Evolutionary conservation across 257 asterid genomes (phyloP), one percentile per base, ranked within the genome.

Genomic region (Fraxinus quadrangulata): DNA sequence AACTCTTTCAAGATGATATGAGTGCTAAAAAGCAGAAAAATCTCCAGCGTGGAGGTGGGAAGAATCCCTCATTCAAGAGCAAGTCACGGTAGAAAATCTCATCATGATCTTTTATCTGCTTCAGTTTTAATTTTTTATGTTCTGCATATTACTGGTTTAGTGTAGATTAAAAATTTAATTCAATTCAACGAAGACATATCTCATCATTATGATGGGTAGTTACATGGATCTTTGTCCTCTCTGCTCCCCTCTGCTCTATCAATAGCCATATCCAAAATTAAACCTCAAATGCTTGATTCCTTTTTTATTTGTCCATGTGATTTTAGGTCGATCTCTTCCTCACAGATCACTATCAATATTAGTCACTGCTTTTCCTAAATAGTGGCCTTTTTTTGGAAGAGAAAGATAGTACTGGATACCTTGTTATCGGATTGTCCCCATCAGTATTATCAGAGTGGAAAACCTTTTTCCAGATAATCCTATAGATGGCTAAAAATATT

Each of bases 1-100:
- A 91, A 81, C 96, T 93, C 40, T 96, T 92, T 85, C 89, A 90
- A 83, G 88, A 77, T 73, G 98, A 96, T 86, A 89, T 87, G 98
- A 91, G 90, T 33, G 96, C 93, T 82, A 90, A 86, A 82, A 90
- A 85, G 82, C 96, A 88, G 86, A 93, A 83, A 74, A 87, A 84
- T 78, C 74, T 82, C 0, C 77, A 68, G 26, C 78, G 77, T 24
- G 86, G 75, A 26, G 92, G 88, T 23, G 85, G 78, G 87, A 89
- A 78, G 83, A 89, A 92, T 77, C 88, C 97, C 77, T 79, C 67
- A 2, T 94, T 94, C 87, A 94, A 94, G 87, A 94, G 97, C 96
- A 94, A 92, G 88, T 87, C 98, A 81, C 73, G 98, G 97, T 94
- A 88, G n/a, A 68, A 36, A 33, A 65, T 54, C 73, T 70, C 1